Evolutionary conservation across 768 basidiomycete species (phyloP), one percentile per base, ranked within the genome.

Genomic region (Agaricus sinodeliciosus): DNA sequence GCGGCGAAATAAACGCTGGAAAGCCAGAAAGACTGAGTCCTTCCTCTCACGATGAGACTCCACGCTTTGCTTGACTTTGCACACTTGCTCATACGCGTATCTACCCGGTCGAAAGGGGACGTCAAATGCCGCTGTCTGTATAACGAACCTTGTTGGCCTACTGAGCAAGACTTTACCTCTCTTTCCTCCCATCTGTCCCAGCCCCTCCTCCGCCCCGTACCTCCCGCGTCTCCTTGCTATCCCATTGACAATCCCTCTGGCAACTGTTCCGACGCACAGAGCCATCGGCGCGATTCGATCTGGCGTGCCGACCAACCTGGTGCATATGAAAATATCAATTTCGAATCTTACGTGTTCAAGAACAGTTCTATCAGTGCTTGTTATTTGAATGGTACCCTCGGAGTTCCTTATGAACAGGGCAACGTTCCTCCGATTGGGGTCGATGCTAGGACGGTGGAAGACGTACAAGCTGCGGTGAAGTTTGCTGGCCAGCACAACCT

Each of bases 351-450:
- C 37, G 53, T 49, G 9, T 35, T 37, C 48, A 43, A 46, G 41
- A 78, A 77, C 59, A 77, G 73, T 25, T 78, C 75, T 39, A 73
- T 78, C 43, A 71, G 72, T 56, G 72, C 70, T 0, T 84, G 81
- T 69, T 80, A 78, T 39, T 52, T 80, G 31, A 72, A 81, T 54
- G 73, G 72, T 0, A 63, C 68, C 0, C 59, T 75, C 0, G 71
- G 69, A 3, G 35, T 66, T 11, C 67, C 72, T 5, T 80, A 76
- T 51, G 60, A 64, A 1, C 76, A 76, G 55, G 77, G 76, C 9
- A 70, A 67, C 43, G 66, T 77, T 2, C 69, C 77, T 1, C 63
- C 70, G 2, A 55, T 69, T 13, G 72, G 69, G 2, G 72, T 75
- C 1, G 72, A 77, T 49, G 72, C 72, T 0, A 63, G 69, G 7